Percentiles rank a stretch among this genome's conserved stretches.
phyloP scores from a whole-genome alignment of 2,329 filamentous ascomycete species.

The Colletotrichum camelliae region DNA sequence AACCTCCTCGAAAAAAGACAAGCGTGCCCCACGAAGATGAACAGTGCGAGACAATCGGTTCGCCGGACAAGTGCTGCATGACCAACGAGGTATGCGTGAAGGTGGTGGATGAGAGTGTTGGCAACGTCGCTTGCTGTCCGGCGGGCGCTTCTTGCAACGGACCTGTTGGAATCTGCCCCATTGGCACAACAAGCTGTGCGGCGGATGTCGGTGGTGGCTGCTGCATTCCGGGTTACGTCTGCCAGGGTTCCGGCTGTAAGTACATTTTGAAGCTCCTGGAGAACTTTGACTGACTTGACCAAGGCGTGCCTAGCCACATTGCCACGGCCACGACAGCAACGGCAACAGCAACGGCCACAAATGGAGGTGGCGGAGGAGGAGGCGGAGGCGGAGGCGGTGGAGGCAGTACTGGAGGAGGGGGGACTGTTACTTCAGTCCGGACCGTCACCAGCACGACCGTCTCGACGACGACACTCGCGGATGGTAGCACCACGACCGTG shows the following conservation, averaged over 20 bases:
- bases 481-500: constrained; percentile 41
- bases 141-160: constrained; percentile 68
- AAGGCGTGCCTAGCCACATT: constrained; percentile 39
- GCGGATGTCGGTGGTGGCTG: constrained; percentile 74
- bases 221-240: constrained; percentile 75
- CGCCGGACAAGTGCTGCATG: constrained; percentile 76
- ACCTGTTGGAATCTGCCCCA: constrained; percentile 64
- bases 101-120: constrained; percentile 66
- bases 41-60: constrained; percentile 68
- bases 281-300: constrained; percentile 7
- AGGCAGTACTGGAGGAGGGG: background rate
- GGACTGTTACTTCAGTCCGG: constrained; percentile 35
- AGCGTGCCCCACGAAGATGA: constrained; percentile 73
- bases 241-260: constrained; percentile 74
- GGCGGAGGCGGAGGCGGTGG: background rate
- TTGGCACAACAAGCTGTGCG: constrained; percentile 69
- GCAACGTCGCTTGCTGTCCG: constrained; percentile 79
- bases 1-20: constrained; percentile 59
- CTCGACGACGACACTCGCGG: constrained; percentile 31
- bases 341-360: constrained; percentile 24
- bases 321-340: constrained; percentile 19
- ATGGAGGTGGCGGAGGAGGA: background rate
- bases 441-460: constrained; percentile 26
- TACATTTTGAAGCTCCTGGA: constrained; percentile 23
- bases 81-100: constrained; percentile 69